Conservation (phyloP, 1,284 basidiomycete genomes). For the Tremellales sp. region DNA sequence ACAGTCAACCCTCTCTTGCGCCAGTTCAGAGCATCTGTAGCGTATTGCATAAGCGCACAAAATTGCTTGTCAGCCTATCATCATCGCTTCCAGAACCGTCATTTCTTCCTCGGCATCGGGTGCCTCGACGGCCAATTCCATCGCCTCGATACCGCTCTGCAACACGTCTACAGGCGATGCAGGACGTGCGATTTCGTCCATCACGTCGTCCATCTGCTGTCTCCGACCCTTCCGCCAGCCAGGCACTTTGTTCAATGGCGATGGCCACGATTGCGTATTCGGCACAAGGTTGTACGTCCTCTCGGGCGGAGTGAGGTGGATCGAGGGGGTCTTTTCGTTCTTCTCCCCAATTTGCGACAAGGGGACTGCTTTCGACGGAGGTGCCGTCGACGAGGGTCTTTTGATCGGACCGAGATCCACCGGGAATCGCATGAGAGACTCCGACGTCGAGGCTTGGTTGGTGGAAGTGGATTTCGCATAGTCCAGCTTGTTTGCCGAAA, state of each 20-base stretch:
- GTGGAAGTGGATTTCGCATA: slow-evolving; percentile 1
- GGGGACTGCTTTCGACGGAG: slow-evolving; percentile 1
- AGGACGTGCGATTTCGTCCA: slow-evolving; percentile 29
- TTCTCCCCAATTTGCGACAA: neutral
- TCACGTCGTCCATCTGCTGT: slow-evolving; percentile 34
- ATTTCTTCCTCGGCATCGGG: too few relatives aligned
- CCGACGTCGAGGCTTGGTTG: neutral
- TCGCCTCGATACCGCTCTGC: too few relatives aligned
- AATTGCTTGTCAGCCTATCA: too few relatives aligned
- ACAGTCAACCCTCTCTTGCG: too few relatives aligned
- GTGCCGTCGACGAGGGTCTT: slow-evolving; percentile 11
- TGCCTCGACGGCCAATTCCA: too few relatives aligned
- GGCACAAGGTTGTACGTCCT: neutral
- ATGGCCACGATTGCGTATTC: slow-evolving; percentile 19
- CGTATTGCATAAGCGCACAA: too few relatives aligned
- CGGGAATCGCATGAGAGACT: too few relatives aligned
- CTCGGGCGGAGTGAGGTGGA: slow-evolving; percentile 20
- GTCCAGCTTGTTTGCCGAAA: slow-evolving; percentile 31
- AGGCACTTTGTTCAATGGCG: slow-evolving; percentile 18
- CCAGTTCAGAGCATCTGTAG: too few relatives aligned
- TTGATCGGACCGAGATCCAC: slow-evolving; percentile 9
- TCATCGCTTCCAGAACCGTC: too few relatives aligned
- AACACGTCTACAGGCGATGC: too few relatives aligned
- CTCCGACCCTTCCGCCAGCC: slow-evolving; percentile 33
- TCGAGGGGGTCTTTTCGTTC: neutral